A percentile compares a stretch with the other conserved stretches of the same genome.
Evolutionary conservation across 306 rosid species (phyloP).

Genomic region (Delonix regia): DNA sequence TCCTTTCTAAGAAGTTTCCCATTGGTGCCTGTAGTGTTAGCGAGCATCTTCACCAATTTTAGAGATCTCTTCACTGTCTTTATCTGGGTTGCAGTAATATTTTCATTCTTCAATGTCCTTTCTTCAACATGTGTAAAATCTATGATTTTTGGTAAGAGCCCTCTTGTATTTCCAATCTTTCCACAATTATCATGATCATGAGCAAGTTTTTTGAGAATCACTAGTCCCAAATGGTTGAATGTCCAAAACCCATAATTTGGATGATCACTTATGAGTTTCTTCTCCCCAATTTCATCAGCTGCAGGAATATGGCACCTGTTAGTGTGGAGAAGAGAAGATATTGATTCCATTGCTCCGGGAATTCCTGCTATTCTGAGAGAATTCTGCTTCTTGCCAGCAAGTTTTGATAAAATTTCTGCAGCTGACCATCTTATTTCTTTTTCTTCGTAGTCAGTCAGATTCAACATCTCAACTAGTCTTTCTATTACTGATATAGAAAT

Average conservation of each 20-base stretch:
- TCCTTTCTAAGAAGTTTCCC: constrained; percentile 78
- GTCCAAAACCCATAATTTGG: constrained; percentile 72
- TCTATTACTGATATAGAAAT: constrained; percentile 66
- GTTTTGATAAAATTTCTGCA: constrained; percentile 74
- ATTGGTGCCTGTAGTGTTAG: constrained; percentile 70
- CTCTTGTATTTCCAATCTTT: constrained; percentile 91
- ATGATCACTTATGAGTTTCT: constrained; percentile 54
- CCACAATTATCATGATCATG: constrained; percentile 92
- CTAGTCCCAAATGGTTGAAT: constrained; percentile 81
- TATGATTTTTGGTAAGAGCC: constrained; percentile 82
- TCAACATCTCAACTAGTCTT: constrained; percentile 90
- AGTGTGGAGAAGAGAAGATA: constrained; percentile 77
- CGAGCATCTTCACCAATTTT: constrained; percentile 88
- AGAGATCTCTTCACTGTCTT: constrained; percentile 72
- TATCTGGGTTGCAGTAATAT: constrained; percentile 55
- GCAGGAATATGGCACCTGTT: constrained; percentile 60
- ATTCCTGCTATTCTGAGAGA: constrained; percentile 83
- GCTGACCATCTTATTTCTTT: constrained; percentile 81
- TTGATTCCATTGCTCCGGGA: constrained; percentile 94
- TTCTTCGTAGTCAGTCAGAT: constrained; percentile 84
- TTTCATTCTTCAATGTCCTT: constrained; percentile 59
- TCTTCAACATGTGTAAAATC: constrained; percentile 80
- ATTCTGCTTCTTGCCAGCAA: constrained; percentile 88
- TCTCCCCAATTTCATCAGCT: constrained; percentile 81
- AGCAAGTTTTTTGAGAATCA: constrained; percentile 80